phyloP scores from a whole-genome alignment of 2,329 filamentous ascomycete species.

The Zasmidium angulare region DNA sequence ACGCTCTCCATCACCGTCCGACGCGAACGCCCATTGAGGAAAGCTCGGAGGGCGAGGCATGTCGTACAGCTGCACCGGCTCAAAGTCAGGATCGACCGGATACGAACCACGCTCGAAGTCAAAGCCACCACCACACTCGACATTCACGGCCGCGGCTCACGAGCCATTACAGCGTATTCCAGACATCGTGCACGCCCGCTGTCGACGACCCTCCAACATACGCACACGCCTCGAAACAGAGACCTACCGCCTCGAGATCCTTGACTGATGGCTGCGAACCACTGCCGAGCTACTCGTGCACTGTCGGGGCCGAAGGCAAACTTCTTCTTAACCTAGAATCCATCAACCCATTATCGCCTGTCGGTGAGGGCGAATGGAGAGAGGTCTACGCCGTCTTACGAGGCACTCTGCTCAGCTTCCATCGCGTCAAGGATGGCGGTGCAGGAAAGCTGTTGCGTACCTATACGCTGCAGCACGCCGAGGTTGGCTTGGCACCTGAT shows the following conservation, averaged over 20 bases:
- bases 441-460: constrained; percentile 61
- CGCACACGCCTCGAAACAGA: constrained; percentile 22
- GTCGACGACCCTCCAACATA: constrained; percentile 36
- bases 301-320: constrained; percentile 32
- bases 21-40: background rate
- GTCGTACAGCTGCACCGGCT: background rate
- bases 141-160: constrained; percentile 24
- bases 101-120: background rate
- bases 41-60: background rate
- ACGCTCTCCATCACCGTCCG: background rate
- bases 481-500: constrained; percentile 72
- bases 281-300: constrained; percentile 36
- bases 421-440: constrained; percentile 59
- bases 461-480: constrained; percentile 74
- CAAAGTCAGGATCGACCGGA: background rate
- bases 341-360: constrained; percentile 31
- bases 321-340: constrained; percentile 36
- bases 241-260: constrained; percentile 11
- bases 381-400: constrained; percentile 61
- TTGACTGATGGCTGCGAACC: constrained; percentile 24
- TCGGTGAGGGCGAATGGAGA: constrained; percentile 34
- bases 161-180: constrained; percentile 38
- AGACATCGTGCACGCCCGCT: constrained; percentile 31
- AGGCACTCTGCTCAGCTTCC: constrained; percentile 67
- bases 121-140: constrained; percentile 2